A percentile compares a stretch with the other conserved stretches of the same genome.
phyloP scores from a whole-genome alignment of 768 basidiomycete genomes.

The Phanerochaete sordida region DNA sequence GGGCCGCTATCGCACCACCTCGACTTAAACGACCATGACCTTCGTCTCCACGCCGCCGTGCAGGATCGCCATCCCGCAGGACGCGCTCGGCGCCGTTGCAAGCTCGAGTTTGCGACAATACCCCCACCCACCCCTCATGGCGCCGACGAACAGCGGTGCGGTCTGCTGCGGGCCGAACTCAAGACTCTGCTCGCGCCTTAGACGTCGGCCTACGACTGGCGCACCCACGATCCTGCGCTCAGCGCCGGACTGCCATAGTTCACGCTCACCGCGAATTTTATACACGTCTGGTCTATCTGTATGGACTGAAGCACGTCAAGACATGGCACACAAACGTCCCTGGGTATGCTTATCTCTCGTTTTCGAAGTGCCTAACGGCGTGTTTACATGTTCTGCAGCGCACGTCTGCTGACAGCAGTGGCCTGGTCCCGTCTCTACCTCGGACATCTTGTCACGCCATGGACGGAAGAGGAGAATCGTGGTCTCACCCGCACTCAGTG shows the following conservation, averaged over 20 bases:
- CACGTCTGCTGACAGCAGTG: too few species aligned
- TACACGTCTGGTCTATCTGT: conserved; percentile 9
- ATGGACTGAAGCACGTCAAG: conserved; percentile 16
- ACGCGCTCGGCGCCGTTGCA: conserved; percentile 39
- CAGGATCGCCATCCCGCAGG: conserved; percentile 43
- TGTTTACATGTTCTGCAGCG: too few species aligned
- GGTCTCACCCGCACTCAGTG: too few species aligned
- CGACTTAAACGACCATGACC: background rate
- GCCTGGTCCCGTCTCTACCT: too few species aligned
- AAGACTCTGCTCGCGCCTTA: conserved; percentile 46
- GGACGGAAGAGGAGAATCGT: too few species aligned
- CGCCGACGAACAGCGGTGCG: conserved; percentile 33
- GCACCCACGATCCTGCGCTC: conserved; percentile 44
- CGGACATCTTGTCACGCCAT: too few species aligned
- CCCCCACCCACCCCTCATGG: conserved; percentile 26
- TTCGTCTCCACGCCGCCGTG: conserved; percentile 29
- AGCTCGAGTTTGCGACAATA: conserved; percentile 45
- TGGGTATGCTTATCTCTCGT: background rate
- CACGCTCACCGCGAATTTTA: conserved; percentile 38
- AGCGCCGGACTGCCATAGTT: conserved; percentile 50
- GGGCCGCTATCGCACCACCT: too few species aligned
- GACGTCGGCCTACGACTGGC: conserved; percentile 56
- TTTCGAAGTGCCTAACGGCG: background rate
- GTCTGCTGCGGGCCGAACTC: conserved; percentile 42
- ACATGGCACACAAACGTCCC: conserved; percentile 21